Evolutionary conservation across 352 stramenopile species (phyloP).

Genomic region (Phytophthora syringae): DNA sequence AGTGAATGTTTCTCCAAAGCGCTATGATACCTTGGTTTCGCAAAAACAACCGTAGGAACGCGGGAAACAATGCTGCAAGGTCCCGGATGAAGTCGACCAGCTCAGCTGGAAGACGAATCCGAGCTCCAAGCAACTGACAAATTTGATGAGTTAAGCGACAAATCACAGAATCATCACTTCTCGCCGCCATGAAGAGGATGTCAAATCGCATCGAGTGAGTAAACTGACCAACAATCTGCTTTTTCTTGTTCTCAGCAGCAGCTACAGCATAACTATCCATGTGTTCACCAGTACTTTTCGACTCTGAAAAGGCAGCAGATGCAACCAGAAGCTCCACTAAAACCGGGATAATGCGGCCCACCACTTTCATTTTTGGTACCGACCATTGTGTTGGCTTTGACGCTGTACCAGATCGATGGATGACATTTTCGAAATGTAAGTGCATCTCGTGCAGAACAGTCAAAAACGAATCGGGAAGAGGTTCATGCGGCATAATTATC

Average conservation of each 20-base stretch:
- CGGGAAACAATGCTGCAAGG: constrained; percentile 35
- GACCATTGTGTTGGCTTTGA: constrained; percentile 32
- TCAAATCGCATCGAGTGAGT: constrained; percentile 41
- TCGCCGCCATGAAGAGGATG: constrained; percentile 43
- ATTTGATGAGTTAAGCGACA: constrained; percentile 52
- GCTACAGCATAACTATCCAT: background rate
- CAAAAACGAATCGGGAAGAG: constrained; percentile 46
- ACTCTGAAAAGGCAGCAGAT: constrained; percentile 34
- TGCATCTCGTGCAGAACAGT: constrained; percentile 50
- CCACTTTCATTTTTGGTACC: constrained; percentile 45
- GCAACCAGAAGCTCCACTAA: constrained; percentile 48
- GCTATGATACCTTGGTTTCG: constrained; percentile 44
- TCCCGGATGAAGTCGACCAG: constrained; percentile 54
- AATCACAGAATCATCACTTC: constrained; percentile 46
- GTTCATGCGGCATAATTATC: constrained; percentile 48
- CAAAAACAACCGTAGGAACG: constrained; percentile 54
- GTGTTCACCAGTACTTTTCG: constrained; percentile 14
- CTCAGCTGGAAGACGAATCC: constrained; percentile 37
- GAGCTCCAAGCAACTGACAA: constrained; percentile 53
- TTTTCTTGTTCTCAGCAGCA: constrained; percentile 17
- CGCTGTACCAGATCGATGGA: background rate
- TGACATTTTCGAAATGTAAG: constrained; percentile 26
- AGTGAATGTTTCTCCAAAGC: constrained; percentile 63
- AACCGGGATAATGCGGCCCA: constrained; percentile 40
- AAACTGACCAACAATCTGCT: constrained; percentile 42